Base-by-base conservation (phyloP, 2,329 filamentous ascomycete genomes). In the Curvularia sp. region DNA sequence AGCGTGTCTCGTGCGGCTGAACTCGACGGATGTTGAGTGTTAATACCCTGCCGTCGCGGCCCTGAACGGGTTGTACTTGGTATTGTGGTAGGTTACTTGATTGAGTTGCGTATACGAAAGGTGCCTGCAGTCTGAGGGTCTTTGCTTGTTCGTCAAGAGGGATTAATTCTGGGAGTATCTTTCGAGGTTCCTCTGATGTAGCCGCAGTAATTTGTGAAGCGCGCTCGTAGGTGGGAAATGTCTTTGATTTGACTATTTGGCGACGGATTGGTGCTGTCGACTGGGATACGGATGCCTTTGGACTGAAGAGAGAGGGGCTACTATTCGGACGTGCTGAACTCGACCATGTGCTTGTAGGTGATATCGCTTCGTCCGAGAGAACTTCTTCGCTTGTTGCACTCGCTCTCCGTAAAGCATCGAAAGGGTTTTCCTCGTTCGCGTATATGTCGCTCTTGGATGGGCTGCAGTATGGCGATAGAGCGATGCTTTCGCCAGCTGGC, bases 1-100 rank as follows among this genome's bases (percentile, higher is more conserved):
- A 49, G 10, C 61, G 67, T 22, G 60, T 59, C 30, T 72, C 69
- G 20, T 35, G 48, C 20, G 65, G 22, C 22, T 57, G 60, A 2
- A 73, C 53, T 5, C 68, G 60, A 26, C 70, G 56, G 15, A 73
- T 64, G 22, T 56, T 58, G 7, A 73, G 57, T 31, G 55, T 60
- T 0, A 57, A 26, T 4, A 63, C 61, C 18, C 47, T 50, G 12
- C 63, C 64, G 24, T 42, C 49, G 2, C 43, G 50, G 7, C 59
- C 60, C 31, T 62, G 58, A 0, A 65, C 60, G 47, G 63, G 62
- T 18, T 63, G 53, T 28, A 73, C 15, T 47, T 73, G 70, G 52
- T 72, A 73, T 26, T 64, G 53, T 8, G 70, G 69, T 8, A 62
- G 28, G 38, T 57, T 60, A 22, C 57, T 61, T 22, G 62, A 67